Evolutionary conservation across 345 rosid species (phyloP).

Genomic region (Citropsis articulata): DNA sequence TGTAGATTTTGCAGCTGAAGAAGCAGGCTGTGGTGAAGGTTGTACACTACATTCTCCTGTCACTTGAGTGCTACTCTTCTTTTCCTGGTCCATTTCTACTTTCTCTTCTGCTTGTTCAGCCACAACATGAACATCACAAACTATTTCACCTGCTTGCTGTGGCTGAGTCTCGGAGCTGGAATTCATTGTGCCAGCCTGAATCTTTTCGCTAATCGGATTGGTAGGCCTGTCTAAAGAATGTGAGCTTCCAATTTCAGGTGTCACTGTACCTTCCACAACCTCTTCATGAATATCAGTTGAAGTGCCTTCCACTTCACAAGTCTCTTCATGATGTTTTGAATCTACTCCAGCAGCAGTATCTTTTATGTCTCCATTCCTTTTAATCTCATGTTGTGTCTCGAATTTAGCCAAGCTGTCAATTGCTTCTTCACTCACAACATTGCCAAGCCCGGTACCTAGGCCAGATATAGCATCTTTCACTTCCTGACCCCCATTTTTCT

Average conservation of each 20-base stretch:
- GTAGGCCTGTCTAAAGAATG: constrained; percentile 23
- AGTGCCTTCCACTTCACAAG: constrained; percentile 4
- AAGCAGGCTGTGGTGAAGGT: constrained; percentile 18
- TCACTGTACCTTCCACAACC: constrained; percentile 19
- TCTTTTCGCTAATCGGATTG: constrained; percentile 28
- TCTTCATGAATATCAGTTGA: constrained; percentile 8
- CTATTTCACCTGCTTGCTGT: constrained; percentile 21
- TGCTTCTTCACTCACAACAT: constrained; percentile 15
- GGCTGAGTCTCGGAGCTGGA: constrained; percentile 28
- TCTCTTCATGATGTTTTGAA: constrained; percentile 11
- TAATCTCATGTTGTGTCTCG: neutral
- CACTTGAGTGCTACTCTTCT: constrained; percentile 21
- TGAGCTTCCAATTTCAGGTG: constrained; percentile 15
- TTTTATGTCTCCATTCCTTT: constrained; percentile 21
- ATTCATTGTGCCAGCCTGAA: constrained; percentile 18
- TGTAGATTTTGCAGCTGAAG: constrained; percentile 41
- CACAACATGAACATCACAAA: constrained; percentile 27
- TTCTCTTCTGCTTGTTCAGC: constrained; percentile 31
- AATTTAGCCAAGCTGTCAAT: neutral
- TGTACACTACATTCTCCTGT: constrained; percentile 27
- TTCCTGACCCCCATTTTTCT: constrained; percentile 15
- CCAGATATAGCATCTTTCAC: constrained; percentile 13
- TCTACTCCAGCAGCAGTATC: constrained; percentile 11
- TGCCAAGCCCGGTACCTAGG: constrained; percentile 9
- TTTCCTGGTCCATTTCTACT: constrained; percentile 19